Evolutionary conservation across 1,139 yeast genomes (phyloP).

Genomic region (Blastobotrys aristatus): DNA sequence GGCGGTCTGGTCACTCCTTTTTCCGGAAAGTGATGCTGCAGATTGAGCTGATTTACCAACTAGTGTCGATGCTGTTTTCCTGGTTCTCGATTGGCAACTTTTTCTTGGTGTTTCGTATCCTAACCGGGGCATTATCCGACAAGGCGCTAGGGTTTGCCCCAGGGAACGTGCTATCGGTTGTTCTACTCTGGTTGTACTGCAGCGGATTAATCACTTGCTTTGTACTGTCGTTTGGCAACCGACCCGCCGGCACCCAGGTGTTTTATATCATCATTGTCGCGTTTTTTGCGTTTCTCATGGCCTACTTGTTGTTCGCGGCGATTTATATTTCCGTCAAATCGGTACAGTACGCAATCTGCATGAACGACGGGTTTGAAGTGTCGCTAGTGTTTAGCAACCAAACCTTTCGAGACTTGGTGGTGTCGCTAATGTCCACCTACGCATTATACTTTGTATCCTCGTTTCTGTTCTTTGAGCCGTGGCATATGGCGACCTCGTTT

Average conservation of each 20-base stretch:
- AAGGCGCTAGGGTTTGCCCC: slow-evolving; percentile 54
- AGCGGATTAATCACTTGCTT: slow-evolving; percentile 88
- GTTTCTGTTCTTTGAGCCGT: slow-evolving; percentile 66
- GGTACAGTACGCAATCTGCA: slow-evolving; percentile 41
- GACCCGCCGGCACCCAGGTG: slow-evolving; percentile 84
- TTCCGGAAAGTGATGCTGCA: slow-evolving; percentile 58
- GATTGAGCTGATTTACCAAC: slow-evolving; percentile 65
- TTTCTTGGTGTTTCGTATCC: slow-evolving; percentile 68
- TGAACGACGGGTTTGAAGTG: slow-evolving; percentile 42
- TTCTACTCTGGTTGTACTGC: slow-evolving; percentile 83
- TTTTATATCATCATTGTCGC: slow-evolving; percentile 79
- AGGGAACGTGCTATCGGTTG: slow-evolving; percentile 71
- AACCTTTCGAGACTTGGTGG: slow-evolving; percentile 75
- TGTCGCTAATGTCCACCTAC: slow-evolving; percentile 84
- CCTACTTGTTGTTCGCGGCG: slow-evolving; percentile 87
- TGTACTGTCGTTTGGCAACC: slow-evolving; percentile 87
- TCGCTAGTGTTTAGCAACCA: slow-evolving; percentile 52
- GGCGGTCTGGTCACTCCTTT: slow-evolving; percentile 64
- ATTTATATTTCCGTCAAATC: slow-evolving; percentile 77
- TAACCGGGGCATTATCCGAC: slow-evolving; percentile 64
- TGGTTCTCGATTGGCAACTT: slow-evolving; percentile 80
- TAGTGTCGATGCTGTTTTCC: slow-evolving; percentile 59
- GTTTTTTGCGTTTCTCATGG: slow-evolving; percentile 89
- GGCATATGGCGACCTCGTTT: slow-evolving; percentile 73
- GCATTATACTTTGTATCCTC: slow-evolving; percentile 76